Evolutionary conservation across 257 asterid species (phyloP).

Genomic region (Verbena officinalis): DNA sequence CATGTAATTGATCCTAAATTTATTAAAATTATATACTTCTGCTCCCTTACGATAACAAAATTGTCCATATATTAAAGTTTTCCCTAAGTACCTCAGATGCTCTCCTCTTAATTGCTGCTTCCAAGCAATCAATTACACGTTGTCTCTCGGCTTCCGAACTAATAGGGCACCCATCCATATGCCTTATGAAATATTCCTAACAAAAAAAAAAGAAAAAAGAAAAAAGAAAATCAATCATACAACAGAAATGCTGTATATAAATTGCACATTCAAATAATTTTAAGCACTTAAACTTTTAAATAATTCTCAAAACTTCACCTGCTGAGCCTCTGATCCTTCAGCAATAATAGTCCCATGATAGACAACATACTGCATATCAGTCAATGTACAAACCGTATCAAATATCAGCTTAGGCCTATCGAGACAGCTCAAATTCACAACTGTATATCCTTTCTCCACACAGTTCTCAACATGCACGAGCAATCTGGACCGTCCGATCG

Average conservation of each 20-base stretch:
- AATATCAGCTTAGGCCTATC: slow-evolving; percentile 73
- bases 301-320: slow-evolving; percentile 37
- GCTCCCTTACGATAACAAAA: too few species aligned
- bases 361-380: slow-evolving; percentile 70
- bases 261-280: slow-evolving; percentile 10
- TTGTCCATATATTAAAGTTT: too few species aligned
- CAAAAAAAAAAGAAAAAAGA: slow-evolving; percentile 1
- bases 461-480: slow-evolving; percentile 52
- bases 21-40: too few species aligned
- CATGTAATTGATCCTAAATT: too few species aligned
- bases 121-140: slow-evolving; percentile 65
- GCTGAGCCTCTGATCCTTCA: slow-evolving; percentile 60
- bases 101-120: slow-evolving; percentile 75
- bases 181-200: slow-evolving; percentile 74
- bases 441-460: slow-evolving; percentile 51
- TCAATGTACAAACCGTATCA: slow-evolving; percentile 67
- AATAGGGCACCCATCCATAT: slow-evolving; percentile 62
- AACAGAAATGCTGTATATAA: background rate
- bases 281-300: too few species aligned
- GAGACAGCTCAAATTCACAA: slow-evolving; percentile 49
- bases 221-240: background rate
- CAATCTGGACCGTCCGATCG: slow-evolving; percentile 34
- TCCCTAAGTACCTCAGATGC: slow-evolving; percentile 49
- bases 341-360: slow-evolving; percentile 63
- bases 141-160: slow-evolving; percentile 66